Conservation (phyloP, 139 green algal genomes). For the Mesotaenium endlicherianum region DNA sequence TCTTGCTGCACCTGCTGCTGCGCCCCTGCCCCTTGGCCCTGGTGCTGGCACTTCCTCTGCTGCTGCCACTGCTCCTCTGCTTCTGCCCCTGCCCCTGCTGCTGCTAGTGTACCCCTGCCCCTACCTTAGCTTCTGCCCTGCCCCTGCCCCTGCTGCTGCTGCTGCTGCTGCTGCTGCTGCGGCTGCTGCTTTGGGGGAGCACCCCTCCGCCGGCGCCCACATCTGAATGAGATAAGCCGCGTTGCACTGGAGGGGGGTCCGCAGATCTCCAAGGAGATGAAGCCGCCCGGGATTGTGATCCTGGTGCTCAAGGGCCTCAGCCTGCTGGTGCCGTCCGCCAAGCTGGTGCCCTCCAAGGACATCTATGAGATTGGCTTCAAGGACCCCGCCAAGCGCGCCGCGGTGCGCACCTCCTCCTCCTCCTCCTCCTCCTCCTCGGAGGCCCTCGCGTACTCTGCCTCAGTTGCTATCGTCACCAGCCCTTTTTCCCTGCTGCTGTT, state of each 20-base stretch:
- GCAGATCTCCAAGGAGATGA: conserved; percentile 42
- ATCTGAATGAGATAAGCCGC: neutral
- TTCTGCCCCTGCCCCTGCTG: neutral
- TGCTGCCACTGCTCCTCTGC: neutral
- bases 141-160: neutral
- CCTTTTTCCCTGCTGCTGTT: too few relatives aligned
- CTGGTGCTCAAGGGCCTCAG: conserved; percentile 5
- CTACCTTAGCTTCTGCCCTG: neutral
- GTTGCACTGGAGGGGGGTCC: too few relatives aligned
- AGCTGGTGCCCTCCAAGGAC: conserved; percentile 39
- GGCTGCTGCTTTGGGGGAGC: neutral
- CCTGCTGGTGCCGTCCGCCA: neutral
- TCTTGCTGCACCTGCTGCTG: neutral
- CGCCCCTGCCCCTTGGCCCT: neutral
- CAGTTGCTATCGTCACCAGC: too few relatives aligned
- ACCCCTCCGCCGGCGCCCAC: neutral
- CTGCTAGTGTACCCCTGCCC: neutral
- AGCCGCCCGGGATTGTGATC: conserved; percentile 29
- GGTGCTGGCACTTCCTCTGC: neutral
- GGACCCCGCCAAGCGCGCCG: conserved; percentile 30
- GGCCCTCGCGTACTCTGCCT: too few relatives aligned
- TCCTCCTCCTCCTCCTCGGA: too few relatives aligned
- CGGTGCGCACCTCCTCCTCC: too few relatives aligned
- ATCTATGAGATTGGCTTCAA: conserved; percentile 17
- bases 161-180: neutral